Evolutionary conservation across 768 basidiomycete genomes (phyloP), one percentile per base, ranked within the genome.

Genomic region (Mycena rebaudengoi): DNA sequence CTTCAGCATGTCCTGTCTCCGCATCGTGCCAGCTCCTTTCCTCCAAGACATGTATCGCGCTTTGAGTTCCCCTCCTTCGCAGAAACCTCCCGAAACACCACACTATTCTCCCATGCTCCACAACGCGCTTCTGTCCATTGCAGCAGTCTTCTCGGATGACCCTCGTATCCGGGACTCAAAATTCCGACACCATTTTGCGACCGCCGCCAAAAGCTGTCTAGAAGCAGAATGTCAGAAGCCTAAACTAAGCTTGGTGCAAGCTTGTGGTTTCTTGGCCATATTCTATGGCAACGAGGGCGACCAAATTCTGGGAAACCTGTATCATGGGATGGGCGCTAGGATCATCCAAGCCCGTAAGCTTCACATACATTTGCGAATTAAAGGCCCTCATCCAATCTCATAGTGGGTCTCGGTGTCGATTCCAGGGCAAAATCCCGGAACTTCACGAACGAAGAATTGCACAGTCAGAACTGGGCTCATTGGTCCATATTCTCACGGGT

Each of bases 21-120:
- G 81, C 40, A 71, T 80, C 48, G 73, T 81, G 3, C 80, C 81
- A 8, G 67, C 73, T 32, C 73, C 81, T 21, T 82, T 83, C 65
- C 72, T 78, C 18, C 73, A 76, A 26, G 81, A 82, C 68, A 82
- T 82, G 81, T 73, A 77, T 45, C 76, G 75, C 44, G 74, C 73
- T 29, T 71, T 82, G 35, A 71, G 68, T 33, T 45, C 67, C 5
- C 75, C 79, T 8, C 67, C 50, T 0, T 60, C 62, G 1, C 58
- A 70, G 2, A 59, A 69, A 0, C 71, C 71, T 44, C 72, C 75
- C 1, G 74, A 73, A 48, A 74, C 75, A 12, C 69, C 77, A 16
- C 80, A 85, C 63, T 86, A 86, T 71, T 85, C 84, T 13, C 83
- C 84, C 1, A 78, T 86, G 76, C 74, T 85, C 5, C 85, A 86